Evolutionary conservation across 495 filamentous ascomycete species (phyloP).

Genomic region (Penicillium lividum): DNA sequence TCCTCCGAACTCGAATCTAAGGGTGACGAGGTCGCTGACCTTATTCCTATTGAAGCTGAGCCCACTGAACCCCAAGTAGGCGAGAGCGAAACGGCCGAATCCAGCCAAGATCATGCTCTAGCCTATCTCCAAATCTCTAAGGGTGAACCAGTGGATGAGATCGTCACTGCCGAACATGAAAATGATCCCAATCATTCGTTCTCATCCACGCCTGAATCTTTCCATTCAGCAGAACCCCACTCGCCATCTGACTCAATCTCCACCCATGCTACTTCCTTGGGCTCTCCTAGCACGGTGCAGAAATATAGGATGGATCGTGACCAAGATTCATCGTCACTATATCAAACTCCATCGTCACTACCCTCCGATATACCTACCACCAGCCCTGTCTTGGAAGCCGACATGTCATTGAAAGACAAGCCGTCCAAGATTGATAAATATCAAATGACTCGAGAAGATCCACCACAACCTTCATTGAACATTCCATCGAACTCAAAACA

Average conservation of each 20-base stretch:
- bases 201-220: conserved; percentile 61
- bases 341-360: background rate
- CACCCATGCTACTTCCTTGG: conserved; percentile 29
- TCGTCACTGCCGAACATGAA: background rate
- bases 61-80: background rate
- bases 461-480: conserved; percentile 6
- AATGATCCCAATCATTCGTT: conserved; percentile 20
- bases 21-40: background rate
- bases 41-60: background rate
- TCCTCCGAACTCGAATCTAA: background rate
- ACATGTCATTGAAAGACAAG: background rate
- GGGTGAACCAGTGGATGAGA: background rate
- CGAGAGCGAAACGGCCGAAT: background rate
- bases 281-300: conserved; percentile 27
- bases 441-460: background rate
- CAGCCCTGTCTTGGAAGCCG: too few species aligned
- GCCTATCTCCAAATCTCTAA: background rate
- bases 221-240: conserved; percentile 55
- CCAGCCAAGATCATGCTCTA: background rate
- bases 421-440: background rate
- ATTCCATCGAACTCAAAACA: conserved; percentile 1
- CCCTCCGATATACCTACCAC: background rate
- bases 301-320: background rate
- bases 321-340: background rate
- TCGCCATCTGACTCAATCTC: conserved; percentile 24